Conservation (phyloP, 2,329 filamentous ascomycete genomes). For the Exophiala aquamarina region DNA sequence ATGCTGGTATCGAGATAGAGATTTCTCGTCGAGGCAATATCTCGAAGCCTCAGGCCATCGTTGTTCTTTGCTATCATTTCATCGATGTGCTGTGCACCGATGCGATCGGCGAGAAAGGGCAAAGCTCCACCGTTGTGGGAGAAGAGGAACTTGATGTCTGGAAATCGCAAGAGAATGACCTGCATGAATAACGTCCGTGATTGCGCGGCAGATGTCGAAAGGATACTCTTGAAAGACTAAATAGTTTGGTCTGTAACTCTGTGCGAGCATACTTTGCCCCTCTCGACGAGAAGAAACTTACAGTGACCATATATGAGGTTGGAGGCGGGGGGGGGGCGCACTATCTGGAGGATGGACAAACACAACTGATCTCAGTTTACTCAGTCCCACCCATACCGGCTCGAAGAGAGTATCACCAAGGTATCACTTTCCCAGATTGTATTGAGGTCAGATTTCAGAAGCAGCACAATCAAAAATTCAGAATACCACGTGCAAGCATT, state of each 20-base stretch:
- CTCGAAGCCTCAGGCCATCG: background rate
- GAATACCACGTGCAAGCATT: no score
- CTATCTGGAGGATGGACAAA: background rate
- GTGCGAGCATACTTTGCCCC: no score
- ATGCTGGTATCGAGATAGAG: background rate
- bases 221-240: constrained; percentile 2
- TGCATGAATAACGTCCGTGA: background rate
- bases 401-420: background rate
- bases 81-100: constrained; percentile 1
- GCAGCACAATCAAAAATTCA: no score
- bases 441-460: no score
- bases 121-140: constrained; percentile 3
- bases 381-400: background rate
- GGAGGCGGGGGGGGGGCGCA: background rate
- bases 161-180: background rate
- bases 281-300: no score
- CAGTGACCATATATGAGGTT: no score
- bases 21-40: background rate
- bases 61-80: background rate
- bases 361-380: background rate
- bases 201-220: constrained; percentile 4
- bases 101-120: constrained; percentile 1
- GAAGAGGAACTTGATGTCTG: background rate
- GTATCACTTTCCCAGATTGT: no score
- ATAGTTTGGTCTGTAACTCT: no score